Percentiles rank a stretch among this genome's conserved stretches.
Conservation (phyloP, 2,329 filamentous ascomycete genomes). For the Hysterium pulicare region DNA sequence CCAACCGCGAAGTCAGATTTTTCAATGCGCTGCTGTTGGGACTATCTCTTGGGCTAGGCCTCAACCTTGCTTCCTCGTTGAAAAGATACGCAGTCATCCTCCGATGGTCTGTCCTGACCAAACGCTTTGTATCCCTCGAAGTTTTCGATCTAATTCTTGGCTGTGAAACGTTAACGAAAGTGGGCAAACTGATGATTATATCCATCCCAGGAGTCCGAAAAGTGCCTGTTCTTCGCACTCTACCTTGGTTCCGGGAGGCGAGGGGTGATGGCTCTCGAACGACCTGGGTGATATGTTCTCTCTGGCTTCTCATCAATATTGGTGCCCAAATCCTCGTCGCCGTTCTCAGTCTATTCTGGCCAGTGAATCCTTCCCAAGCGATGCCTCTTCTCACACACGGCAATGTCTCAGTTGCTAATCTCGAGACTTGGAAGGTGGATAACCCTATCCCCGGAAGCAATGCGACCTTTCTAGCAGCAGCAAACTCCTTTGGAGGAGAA, state of each 20-base stretch:
- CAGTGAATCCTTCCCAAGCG: conserved; percentile 24
- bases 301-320: conserved; percentile 32
- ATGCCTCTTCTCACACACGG: conserved; percentile 25
- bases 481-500: conserved; percentile 30
- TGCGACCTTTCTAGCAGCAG: conserved; percentile 17
- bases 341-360: conserved; percentile 32
- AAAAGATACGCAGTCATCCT: conserved; percentile 33
- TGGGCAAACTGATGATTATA: conserved; percentile 32
- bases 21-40: conserved; percentile 35
- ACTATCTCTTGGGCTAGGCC: conserved; percentile 30
- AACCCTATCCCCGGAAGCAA: conserved; percentile 4
- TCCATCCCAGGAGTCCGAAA: conserved; percentile 27
- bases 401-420: conserved; percentile 23
- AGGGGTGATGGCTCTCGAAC: conserved; percentile 28
- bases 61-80: conserved; percentile 32
- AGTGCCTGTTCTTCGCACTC: conserved; percentile 19
- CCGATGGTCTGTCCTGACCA: conserved; percentile 32
- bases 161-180: conserved; percentile 27
- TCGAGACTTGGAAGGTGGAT: conserved; percentile 20
- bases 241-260: conserved; percentile 28
- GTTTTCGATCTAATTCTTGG: conserved; percentile 34
- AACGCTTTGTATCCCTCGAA: conserved; percentile 30
- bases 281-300: conserved; percentile 31
- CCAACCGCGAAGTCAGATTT: conserved; percentile 22
- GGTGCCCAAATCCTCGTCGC: conserved; percentile 34